phyloP scores from a whole-genome alignment of 176 grass and related monocot genomes.

The Phoenix roebelenii region DNA sequence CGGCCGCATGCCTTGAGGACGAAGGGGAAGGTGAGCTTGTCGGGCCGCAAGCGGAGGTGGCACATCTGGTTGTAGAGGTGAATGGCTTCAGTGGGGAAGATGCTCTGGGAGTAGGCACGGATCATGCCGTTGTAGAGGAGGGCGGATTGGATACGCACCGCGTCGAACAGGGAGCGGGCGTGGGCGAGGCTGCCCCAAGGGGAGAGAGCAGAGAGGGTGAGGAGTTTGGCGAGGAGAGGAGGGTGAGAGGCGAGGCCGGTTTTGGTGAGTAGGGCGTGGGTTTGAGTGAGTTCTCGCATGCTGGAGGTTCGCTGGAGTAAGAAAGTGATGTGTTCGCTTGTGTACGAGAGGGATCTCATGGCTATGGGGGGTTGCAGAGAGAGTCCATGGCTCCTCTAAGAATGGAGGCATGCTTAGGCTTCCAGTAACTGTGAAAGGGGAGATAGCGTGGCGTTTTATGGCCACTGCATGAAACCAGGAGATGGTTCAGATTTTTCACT shows the following conservation, averaged over 20 bases:
- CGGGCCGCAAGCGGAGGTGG: constrained; percentile 17
- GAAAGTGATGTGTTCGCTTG: not conserved
- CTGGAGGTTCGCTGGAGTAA: constrained; percentile 15
- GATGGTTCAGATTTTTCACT: too few relatives aligned
- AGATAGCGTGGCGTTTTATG: too few relatives aligned
- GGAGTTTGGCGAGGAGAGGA: constrained; percentile 24
- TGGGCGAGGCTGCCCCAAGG: constrained; percentile 29
- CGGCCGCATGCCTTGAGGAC: constrained; percentile 65
- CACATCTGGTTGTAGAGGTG: constrained; percentile 32
- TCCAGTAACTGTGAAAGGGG: too few relatives aligned
- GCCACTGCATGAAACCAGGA: too few relatives aligned
- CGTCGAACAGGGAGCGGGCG: constrained; percentile 38
- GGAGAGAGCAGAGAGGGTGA: constrained; percentile 37
- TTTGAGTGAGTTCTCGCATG: constrained; percentile 6
- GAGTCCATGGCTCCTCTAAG: too few relatives aligned
- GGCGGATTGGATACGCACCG: constrained; percentile 11
- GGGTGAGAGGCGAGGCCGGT: constrained; percentile 29
- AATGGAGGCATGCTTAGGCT: too few relatives aligned
- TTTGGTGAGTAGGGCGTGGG: constrained; percentile 44
- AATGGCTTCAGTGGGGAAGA: constrained; percentile 17
- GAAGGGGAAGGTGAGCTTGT: constrained; percentile 39
- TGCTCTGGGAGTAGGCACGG: constrained; percentile 23
- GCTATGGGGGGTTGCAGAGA: too few relatives aligned
- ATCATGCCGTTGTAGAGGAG: constrained; percentile 47
- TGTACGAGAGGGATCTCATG: not conserved